Base-by-base conservation (phyloP, 768 basidiomycete species). In the Amanita phalloides region DNA sequence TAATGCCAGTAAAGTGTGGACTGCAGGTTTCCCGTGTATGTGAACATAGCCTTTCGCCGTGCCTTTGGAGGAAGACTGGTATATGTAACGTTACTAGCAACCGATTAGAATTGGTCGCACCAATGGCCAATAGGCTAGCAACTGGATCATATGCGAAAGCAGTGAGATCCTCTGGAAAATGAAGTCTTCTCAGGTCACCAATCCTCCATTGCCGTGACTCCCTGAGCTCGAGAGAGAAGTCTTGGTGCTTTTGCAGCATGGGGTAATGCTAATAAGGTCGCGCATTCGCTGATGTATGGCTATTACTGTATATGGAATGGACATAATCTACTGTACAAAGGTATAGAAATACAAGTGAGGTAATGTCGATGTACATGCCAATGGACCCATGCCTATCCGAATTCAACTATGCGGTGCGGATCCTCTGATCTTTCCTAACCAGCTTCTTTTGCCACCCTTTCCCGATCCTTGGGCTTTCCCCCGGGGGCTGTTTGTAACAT, bases 391-490 rank as follows among this genome's bases (percentile, higher is more conserved):
- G 56, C 53, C 33, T 43, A 20, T 6, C 55, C 56, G 7, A 37
- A 6, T 20, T n/a, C 28, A 25, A 41, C 20, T 52, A 45, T 66
- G 64, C 21, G 68, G 56, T 37, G 72, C 67, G 25, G 66, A 64
- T 43, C 77, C 76, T 61, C 81, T 74, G 56, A 86, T 82, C 66
- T 83, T 86, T 10, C 81, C 82, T 17, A 87, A 62, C 86, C 86
- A 88, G 52, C 81, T 79, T 59, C 78, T 73, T 62, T 84, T 82
- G 33, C 37, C 54, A 45, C 23, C 66, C 42, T 79, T 78, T 30
- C 66, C 62, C 23, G 11, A 32, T 32, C 65, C 64, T 41, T 60
- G 58, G 9, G 58, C 53, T 57, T 55, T 54, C 57, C 49, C 57
- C 21, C 74, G 70, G 14, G 83, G 82, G 58, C 76, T 84, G 60